phyloP scores from a whole-genome alignment of 2,329 filamentous ascomycete species.

The Trichoderma hamatum region DNA sequence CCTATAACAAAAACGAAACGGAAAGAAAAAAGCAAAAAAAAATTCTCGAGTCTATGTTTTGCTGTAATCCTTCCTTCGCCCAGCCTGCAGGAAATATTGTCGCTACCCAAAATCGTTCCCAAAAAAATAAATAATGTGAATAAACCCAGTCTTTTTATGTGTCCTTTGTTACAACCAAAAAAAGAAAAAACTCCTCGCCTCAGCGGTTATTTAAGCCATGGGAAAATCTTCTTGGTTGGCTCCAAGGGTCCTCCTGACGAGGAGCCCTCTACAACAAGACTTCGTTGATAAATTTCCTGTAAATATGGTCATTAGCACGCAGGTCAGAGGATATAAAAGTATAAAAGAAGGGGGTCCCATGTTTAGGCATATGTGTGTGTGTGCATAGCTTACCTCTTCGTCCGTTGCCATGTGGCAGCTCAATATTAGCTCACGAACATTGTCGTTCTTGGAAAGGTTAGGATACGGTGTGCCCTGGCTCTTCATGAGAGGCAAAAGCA shows the following conservation, averaged over 20 bases:
- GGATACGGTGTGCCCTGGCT: slow-evolving; percentile 85
- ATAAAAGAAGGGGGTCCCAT: background rate
- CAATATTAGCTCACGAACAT: slow-evolving; percentile 73
- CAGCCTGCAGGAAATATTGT: slow-evolving; percentile 22
- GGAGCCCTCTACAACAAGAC: slow-evolving; percentile 59
- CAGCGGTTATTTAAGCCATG: slow-evolving; percentile 59
- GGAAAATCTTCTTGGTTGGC: slow-evolving; percentile 64
- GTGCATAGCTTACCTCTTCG: slow-evolving; percentile 71
- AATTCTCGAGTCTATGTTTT: slow-evolving; percentile 24
- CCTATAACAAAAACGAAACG: background rate
- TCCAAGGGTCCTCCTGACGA: slow-evolving; percentile 49
- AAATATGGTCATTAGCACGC: slow-evolving; percentile 31
- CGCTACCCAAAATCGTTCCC: slow-evolving; percentile 22
- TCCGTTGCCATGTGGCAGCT: slow-evolving; percentile 81
- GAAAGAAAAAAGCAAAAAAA: slow-evolving; percentile 2
- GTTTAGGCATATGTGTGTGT: background rate
- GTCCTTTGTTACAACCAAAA: slow-evolving; percentile 25
- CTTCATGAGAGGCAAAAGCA: slow-evolving; percentile 86
- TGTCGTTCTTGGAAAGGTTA: slow-evolving; percentile 69
- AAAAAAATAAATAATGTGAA: slow-evolving; percentile 3
- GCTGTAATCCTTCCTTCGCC: slow-evolving; percentile 25
- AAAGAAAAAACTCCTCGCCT: slow-evolving; percentile 35
- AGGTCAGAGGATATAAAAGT: background rate
- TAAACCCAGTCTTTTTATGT: slow-evolving; percentile 22
- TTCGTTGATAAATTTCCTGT: slow-evolving; percentile 68